phyloP scores from a whole-genome alignment of 352 stramenopile species.

The Achlya hypogyna region DNA sequence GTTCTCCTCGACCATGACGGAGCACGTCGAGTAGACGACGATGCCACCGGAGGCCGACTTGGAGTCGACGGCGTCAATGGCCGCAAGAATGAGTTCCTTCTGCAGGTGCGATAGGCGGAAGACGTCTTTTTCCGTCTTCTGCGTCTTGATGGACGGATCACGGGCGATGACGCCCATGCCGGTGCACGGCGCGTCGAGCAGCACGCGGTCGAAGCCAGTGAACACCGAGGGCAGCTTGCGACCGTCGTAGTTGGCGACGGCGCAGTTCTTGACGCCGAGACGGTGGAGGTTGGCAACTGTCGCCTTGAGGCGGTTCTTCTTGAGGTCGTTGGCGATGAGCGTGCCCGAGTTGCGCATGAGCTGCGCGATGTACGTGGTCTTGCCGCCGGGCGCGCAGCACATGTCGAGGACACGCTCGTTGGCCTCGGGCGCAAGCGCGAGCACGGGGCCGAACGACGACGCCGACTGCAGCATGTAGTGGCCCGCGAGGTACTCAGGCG shows the following conservation, averaged over 20 bases:
- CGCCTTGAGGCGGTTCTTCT: constrained; percentile 93
- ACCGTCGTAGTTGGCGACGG: constrained; percentile 96
- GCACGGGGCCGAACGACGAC: constrained; percentile 97
- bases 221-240: constrained; percentile 91
- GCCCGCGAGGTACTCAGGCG: constrained; percentile 98
- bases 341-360: constrained; percentile 99
- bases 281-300: constrained; percentile 98
- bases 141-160: constrained; percentile 98
- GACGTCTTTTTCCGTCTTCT: constrained; percentile 91
- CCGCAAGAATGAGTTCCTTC: constrained; percentile 98
- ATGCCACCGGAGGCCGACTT: constrained; percentile 95
- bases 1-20: constrained; percentile 89
- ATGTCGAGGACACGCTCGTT: constrained; percentile 98
- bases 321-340: constrained; percentile 99
- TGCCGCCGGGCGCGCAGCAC: constrained; percentile 96
- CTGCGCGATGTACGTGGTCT: constrained; percentile 99
- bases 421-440: constrained; percentile 95
- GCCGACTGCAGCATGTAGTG: constrained; percentile 99
- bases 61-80: constrained; percentile 96
- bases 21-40: constrained; percentile 99
- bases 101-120: constrained; percentile 91
- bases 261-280: constrained; percentile 96
- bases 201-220: constrained; percentile 95
- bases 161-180: constrained; percentile 97
- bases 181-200: constrained; percentile 98